Evolutionary conservation across 108 stramenopile species (phyloP).

Genomic region (Fistulifera pelliculosa): DNA sequence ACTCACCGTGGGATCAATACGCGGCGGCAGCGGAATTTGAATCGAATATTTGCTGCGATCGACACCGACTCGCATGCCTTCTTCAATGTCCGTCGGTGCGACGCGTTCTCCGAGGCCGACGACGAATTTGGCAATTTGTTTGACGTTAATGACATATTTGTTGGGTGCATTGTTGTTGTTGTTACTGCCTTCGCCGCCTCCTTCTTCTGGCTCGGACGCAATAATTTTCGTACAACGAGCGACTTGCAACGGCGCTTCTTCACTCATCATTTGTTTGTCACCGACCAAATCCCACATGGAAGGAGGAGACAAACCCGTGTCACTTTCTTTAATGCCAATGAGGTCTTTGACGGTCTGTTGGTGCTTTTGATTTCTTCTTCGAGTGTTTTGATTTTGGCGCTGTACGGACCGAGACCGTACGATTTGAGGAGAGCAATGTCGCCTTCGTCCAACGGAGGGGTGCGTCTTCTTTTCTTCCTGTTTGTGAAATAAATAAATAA

Average conservation of each 20-base stretch:
- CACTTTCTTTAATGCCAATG: slow-evolving; percentile 98
- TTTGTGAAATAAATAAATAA: background rate
- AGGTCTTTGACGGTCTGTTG: slow-evolving; percentile 95
- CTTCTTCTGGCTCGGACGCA: slow-evolving; percentile 19
- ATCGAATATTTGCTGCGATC: slow-evolving; percentile 95
- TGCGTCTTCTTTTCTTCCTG: slow-evolving; percentile 74
- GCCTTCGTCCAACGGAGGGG: slow-evolving; percentile 94
- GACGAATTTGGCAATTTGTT: slow-evolving; percentile 99
- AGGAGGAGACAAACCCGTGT: slow-evolving; percentile 95
- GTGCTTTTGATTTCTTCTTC: slow-evolving; percentile 96
- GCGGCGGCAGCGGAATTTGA: slow-evolving; percentile 98
- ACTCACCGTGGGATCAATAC: slow-evolving; percentile 97
- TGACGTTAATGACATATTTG: slow-evolving; percentile 99
- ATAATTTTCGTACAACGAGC: slow-evolving; percentile 99
- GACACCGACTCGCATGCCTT: slow-evolving; percentile 99
- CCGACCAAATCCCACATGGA: slow-evolving; percentile 98
- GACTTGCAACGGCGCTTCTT: slow-evolving; percentile 96
- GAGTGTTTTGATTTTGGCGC: slow-evolving; percentile 79
- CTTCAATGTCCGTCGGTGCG: slow-evolving; percentile 99
- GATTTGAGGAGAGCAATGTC: slow-evolving; percentile 97
- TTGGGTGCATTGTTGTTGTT: slow-evolving; percentile 31
- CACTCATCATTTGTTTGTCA: slow-evolving; percentile 99
- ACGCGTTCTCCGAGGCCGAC: slow-evolving; percentile 95
- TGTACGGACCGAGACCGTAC: slow-evolving; percentile 97
- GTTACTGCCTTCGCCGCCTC: slow-evolving; percentile 2